These are phyloP conservation scores for Excoecaria cochinchinensis DNA, from an alignment of 345 rosid species.

Conservation along the genomic window DNA sequence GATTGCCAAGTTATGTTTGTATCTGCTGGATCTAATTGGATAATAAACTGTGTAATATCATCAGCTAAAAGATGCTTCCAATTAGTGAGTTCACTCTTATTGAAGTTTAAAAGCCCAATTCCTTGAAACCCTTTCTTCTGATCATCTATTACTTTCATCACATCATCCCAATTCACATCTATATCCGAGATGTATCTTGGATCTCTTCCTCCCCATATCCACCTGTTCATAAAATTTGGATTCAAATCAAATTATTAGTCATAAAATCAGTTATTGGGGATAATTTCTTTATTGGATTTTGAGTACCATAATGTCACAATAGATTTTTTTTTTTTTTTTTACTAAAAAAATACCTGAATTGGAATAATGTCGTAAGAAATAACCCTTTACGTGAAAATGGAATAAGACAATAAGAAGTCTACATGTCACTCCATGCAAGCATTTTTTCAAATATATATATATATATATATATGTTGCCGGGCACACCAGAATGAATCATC, in stretches of 20 bases:
- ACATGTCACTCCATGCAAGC: too few relatives aligned
- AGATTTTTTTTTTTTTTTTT: too few relatives aligned
- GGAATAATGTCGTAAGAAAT: too few relatives aligned
- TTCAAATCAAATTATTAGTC: not conserved
- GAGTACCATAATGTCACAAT: too few relatives aligned
- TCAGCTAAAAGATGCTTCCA: constrained; percentile 27
- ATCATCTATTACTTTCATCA: constrained; percentile 15
- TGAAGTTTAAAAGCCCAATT: constrained; percentile 32
- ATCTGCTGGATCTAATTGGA: constrained; percentile 23
- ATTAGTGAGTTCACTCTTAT: constrained; percentile 16
- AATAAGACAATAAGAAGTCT: too few relatives aligned
- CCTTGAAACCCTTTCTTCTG: constrained; percentile 17
- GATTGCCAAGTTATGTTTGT: constrained; percentile 30
- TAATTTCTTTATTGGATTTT: too few relatives aligned
- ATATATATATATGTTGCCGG: too few relatives aligned
- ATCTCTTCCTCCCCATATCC: constrained; percentile 40
- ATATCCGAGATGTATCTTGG: constrained; percentile 23
- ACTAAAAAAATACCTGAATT: too few relatives aligned
- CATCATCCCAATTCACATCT: constrained; percentile 26
- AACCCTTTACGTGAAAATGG: too few relatives aligned
- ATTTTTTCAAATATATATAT: too few relatives aligned
- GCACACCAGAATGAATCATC: too few relatives aligned
- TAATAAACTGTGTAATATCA: constrained; percentile 4
- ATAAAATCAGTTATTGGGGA: too few relatives aligned
- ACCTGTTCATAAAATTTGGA: constrained; percentile 21